Evolutionary conservation across 371 early-diverging fungal species (phyloP).

Genomic region (Racocetra persica): DNA sequence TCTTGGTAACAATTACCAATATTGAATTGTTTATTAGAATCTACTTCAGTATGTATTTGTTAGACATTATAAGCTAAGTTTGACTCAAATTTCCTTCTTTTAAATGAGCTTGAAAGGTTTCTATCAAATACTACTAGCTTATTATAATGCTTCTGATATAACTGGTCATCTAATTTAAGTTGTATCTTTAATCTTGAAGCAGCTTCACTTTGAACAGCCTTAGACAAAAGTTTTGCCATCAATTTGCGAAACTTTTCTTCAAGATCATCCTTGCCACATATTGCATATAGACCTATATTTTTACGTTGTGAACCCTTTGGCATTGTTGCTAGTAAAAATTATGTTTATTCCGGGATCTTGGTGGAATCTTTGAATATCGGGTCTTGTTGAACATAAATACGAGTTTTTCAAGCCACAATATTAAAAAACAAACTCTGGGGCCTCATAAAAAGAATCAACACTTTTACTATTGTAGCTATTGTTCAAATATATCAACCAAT

Average conservation of each 20-base stretch:
- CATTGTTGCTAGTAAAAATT: background rate
- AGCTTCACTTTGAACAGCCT: background rate
- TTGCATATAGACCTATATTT: background rate
- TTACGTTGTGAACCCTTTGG: background rate
- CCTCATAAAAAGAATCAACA: too few relatives aligned
- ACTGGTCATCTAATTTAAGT: background rate
- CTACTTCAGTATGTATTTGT: too few relatives aligned
- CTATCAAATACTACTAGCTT: background rate
- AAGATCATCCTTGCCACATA: background rate
- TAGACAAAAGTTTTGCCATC: background rate
- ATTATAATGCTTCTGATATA: background rate
- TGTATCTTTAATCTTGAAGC: background rate
- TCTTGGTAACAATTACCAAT: background rate
- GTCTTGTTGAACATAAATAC: too few relatives aligned
- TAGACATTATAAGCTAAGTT: background rate
- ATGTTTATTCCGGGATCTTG: too few relatives aligned
- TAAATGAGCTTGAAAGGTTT: background rate
- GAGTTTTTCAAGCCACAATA: too few relatives aligned
- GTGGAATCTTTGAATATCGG: too few relatives aligned
- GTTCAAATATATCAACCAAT: too few relatives aligned
- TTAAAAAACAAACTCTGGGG: too few relatives aligned
- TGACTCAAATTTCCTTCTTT: background rate
- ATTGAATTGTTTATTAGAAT: too few relatives aligned
- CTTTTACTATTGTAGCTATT: too few relatives aligned
- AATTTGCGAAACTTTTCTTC: background rate